Evolutionary conservation across 345 rosid genomes (phyloP).

Genomic region (Noccaea bulbosa): DNA sequence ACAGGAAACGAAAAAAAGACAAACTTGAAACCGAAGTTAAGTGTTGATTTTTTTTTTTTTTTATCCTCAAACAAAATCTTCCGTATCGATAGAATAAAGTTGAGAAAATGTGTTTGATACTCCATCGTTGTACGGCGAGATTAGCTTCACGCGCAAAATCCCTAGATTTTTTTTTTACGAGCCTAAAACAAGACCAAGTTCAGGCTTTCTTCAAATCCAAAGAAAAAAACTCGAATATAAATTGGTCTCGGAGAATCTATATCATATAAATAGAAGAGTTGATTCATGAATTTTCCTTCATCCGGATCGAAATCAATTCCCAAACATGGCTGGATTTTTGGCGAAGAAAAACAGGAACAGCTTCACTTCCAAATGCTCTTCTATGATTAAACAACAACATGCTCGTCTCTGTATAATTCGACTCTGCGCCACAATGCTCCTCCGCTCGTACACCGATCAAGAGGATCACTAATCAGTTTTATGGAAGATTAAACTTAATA

Average conservation of each 20-base stretch:
- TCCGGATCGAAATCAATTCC: not conserved
- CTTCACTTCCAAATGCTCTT: slow-evolving; percentile 61
- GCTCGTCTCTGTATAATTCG: slow-evolving; percentile 68
- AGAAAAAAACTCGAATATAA: not conserved
- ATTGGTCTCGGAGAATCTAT: not conserved
- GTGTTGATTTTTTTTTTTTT: not conserved
- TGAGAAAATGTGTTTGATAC: slow-evolving; percentile 12
- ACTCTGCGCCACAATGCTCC: slow-evolving; percentile 73
- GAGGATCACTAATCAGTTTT: slow-evolving; percentile 44
- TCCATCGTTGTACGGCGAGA: slow-evolving; percentile 36
- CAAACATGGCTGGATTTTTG: slow-evolving; percentile 45
- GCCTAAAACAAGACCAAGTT: slow-evolving; percentile 37
- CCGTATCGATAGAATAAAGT: slow-evolving; percentile 11
- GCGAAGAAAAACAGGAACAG: slow-evolving; percentile 44
- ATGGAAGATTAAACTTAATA: not conserved
- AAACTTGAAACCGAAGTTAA: slow-evolving; percentile 38
- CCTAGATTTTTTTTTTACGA: slow-evolving; percentile 11
- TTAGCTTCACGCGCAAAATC: slow-evolving; percentile 40
- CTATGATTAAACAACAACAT: slow-evolving; percentile 61
- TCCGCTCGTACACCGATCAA: slow-evolving; percentile 60
- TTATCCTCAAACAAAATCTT: slow-evolving; percentile 21
- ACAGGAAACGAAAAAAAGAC: not conserved
- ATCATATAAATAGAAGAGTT: not conserved
- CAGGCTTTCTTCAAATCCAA: slow-evolving; percentile 17
- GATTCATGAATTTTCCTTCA: not conserved